Evolutionary conservation across 2,329 filamentous ascomycete genomes (phyloP), one percentile per base, ranked within the genome.

Genomic region (Teratosphaeria zuluensis): DNA sequence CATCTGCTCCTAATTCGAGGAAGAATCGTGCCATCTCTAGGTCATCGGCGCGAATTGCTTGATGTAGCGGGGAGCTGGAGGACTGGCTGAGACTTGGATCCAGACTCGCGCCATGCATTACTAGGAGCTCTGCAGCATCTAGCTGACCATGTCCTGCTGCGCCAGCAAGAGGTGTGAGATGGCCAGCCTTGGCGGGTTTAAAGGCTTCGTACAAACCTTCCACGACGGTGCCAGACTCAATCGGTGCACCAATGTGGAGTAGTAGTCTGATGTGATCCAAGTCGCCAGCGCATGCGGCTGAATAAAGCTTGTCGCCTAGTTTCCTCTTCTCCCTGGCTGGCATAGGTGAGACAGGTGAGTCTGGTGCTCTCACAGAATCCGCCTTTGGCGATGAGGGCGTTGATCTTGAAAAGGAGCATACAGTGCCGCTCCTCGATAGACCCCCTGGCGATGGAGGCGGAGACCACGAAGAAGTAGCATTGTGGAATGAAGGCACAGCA

Each of bases 101-200:
- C 38, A 70, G 60, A 4, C 64, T 61, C 14, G 69, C 70, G 51
- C 69, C 68, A 32, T 63, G 59, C 3, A 67, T 59, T 11, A 72
- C 58, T 19, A 72, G 62, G 14, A 68, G 60, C 51, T 67, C 58
- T 16, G 65, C 69, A 1, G 65, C 64, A 30, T 62, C 63, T 16
- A 65, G 48, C 51, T 72, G 69, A 33, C 67, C 63, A 42, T 69
- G 57, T 1, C 64, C 59, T 11, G 68, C 68, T 32, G 70, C 70
- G n/a, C 69, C 70, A 19, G 70, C 70, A 4, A 71, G 63, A 11
- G 69, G 65, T 4, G 68, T 69, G 9, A 72, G 65, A 24, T 64
- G 62, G 33, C 70, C 70, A 3, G 65, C 56, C 53, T 72, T 72
- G 38, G 70, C 66, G 11, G 70, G 70, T 57, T 68, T 70, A 64